Evolutionary conservation across 495 filamentous ascomycete species (phyloP), one percentile per base, ranked within the genome.

Genomic region (Antarctomyces pellizariae): DNA sequence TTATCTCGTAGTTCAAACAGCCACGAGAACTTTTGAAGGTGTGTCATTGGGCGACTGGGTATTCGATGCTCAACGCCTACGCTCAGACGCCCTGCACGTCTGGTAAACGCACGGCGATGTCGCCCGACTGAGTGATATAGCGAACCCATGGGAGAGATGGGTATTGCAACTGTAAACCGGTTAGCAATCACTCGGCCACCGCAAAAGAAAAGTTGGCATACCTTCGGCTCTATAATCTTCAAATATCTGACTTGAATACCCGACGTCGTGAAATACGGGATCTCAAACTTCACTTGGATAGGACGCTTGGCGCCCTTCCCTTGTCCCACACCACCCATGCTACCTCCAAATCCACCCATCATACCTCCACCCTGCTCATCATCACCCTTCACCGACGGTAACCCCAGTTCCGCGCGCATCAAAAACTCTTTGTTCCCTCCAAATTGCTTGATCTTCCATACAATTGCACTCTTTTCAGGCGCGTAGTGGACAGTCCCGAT

Each of bases 371-470:
- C 83, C 35, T 74, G 74, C 50, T 93, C 86, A 42, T 99, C 89
- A 36, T 95, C 86, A 27, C 90, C 89, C 37, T 86, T 75, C 18
- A 99, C 89, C 20, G 75, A 86, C 0, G 89, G 86, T 9, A 95
- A 54, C 7, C 83, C 83, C 9, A 99, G 62, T 50, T 99, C 89
- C n/a, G 89, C 89, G 24, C 86, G 73, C 89, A 99, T 99, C 37
- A 99, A 65, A 48, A 99, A 99, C 43, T 99, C 89, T 52, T 99
- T 99, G 35, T 72, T 71, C 27, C 89, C 89, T 4, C 86, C 89
- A 45, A 99, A 99, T 41, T 99, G 89, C 62, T 99, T 99, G 56
- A 99, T 99, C 60, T 95, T 95, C 89, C 89, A 99, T 35, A 99
- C 70, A 34, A 99, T 99, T 17, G 89, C 83, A 22, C 78, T 84